These are phyloP conservation scores for Achlya hypogyna DNA, from an alignment of 352 stramenopile species.

Conservation along the genomic window DNA sequence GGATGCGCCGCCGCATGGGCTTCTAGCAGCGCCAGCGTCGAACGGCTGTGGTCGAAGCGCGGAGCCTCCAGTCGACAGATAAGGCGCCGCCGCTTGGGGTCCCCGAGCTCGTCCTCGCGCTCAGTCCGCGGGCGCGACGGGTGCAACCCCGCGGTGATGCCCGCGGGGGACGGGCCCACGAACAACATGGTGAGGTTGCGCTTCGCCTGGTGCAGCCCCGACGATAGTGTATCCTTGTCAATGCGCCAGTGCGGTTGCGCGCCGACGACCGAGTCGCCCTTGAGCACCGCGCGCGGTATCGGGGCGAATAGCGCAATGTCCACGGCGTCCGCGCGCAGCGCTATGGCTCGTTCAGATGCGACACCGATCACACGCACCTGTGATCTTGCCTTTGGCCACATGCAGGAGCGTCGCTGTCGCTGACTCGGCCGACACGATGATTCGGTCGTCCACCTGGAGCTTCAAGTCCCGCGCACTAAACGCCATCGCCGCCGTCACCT, in stretches of 20 bases:
- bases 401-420: conserved; percentile 51
- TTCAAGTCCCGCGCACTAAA: not conserved
- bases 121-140: conserved; percentile 13
- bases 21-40: conserved; percentile 26
- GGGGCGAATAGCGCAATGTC: conserved; percentile 44
- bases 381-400: conserved; percentile 41
- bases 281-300: conserved; percentile 49
- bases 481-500: not conserved
- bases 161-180: conserved; percentile 40
- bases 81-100: conserved; percentile 42
- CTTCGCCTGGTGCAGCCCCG: conserved; percentile 55
- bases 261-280: conserved; percentile 48
- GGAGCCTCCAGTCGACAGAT: conserved; percentile 54
- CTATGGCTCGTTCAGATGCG: too few relatives aligned
- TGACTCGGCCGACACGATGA: conserved; percentile 67
- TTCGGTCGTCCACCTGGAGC: conserved; percentile 57
- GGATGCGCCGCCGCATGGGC: not conserved
- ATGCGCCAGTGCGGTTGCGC: conserved; percentile 56
- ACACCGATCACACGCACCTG: too few relatives aligned
- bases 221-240: conserved; percentile 66
- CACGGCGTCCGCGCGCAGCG: conserved; percentile 24
- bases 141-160: conserved; percentile 32
- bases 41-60: conserved; percentile 39
- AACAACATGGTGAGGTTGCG: conserved; percentile 72
- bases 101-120: conserved; percentile 27